phyloP scores from a whole-genome alignment of 306 rosid species.

The Geum urbanum region DNA sequence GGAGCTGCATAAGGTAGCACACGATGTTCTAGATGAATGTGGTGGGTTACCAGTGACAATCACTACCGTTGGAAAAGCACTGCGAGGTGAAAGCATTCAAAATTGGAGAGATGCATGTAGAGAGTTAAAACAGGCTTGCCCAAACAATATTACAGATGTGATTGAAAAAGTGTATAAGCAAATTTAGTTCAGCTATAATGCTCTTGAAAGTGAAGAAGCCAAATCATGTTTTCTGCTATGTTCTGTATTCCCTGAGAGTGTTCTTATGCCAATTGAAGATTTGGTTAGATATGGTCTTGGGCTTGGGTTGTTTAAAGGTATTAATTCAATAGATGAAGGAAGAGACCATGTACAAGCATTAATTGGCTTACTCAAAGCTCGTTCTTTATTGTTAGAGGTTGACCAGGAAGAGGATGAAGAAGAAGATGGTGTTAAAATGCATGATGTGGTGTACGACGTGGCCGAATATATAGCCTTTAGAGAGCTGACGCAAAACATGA shows the following conservation, averaged over 20 bases:
- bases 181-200: slow-evolving; percentile 30
- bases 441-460: slow-evolving; percentile 3
- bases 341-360: not conserved
- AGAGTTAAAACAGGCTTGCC: slow-evolving; percentile 18
- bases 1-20: slow-evolving; percentile 10
- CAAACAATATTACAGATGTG: not conserved
- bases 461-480: slow-evolving; percentile 1
- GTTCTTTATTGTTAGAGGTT: not conserved
- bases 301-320: slow-evolving; percentile 6
- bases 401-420: fast-evolving
- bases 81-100: slow-evolving; percentile 29
- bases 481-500: too few relatives aligned
- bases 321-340: not conserved
- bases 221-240: slow-evolving; percentile 28
- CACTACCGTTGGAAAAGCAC: slow-evolving; percentile 21
- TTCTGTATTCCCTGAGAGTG: not conserved
- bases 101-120: slow-evolving; percentile 40
- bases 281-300: slow-evolving; percentile 8
- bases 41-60: slow-evolving; percentile 39
- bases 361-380: not conserved
- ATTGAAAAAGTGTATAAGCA: not conserved
- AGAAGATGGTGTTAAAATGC: slow-evolving; percentile 1
- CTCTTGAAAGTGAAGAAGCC: slow-evolving; percentile 17
- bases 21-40: slow-evolving; percentile 27
- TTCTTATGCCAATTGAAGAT: not conserved